Evolutionary conservation across 2,329 filamentous ascomycete genomes (phyloP), one percentile per base, ranked within the genome.

Genomic region (Pseudogymnoascus sp.): DNA sequence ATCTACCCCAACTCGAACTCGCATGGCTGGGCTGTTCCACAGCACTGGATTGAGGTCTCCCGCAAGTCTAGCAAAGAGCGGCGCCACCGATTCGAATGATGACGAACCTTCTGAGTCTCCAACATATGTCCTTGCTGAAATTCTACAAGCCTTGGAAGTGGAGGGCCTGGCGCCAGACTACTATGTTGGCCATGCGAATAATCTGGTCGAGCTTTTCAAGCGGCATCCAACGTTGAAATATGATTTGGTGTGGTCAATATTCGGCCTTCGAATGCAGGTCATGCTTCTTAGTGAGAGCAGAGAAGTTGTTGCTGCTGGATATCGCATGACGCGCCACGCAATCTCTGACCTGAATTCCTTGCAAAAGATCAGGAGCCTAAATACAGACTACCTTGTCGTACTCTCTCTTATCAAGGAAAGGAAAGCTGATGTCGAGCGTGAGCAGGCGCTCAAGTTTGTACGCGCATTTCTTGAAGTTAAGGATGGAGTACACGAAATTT

Each of bases 381-480:
- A 97, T 69, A 97, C 92, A 0, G 96, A 99, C 74, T 93, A 91
- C 70, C 81, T 97, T 18, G 93, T 97, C 28, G 91, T 96, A 40
- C 81, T 93, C 65, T 97, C 95, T 0, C 79, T 99, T 36, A 91
- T 96, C 67, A 97, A 97, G 73, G 95, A 97, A 74, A 89, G 90
- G 72, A 97, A 97, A 75, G 91, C 93, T n/a, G 93, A 93, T 69
- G 90, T 99, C 16, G 95, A 99, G 78, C 85, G 96, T 62, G 95
- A 99, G 75, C 95, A 99, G 76, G 95, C 95, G 11, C 80, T 99
- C 70, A 99, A 99, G 74, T 97, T 99, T 73, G 88, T 97, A 25
- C 86, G 95, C 64, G 91, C 93, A 8, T 99, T 99, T 71, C 79
- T 99, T 2, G 95, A 99, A 73, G 91, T 97, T 67, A 97, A 97